Base-by-base conservation (phyloP, 164 flowering plant genomes). In the Vitis labrusca region DNA sequence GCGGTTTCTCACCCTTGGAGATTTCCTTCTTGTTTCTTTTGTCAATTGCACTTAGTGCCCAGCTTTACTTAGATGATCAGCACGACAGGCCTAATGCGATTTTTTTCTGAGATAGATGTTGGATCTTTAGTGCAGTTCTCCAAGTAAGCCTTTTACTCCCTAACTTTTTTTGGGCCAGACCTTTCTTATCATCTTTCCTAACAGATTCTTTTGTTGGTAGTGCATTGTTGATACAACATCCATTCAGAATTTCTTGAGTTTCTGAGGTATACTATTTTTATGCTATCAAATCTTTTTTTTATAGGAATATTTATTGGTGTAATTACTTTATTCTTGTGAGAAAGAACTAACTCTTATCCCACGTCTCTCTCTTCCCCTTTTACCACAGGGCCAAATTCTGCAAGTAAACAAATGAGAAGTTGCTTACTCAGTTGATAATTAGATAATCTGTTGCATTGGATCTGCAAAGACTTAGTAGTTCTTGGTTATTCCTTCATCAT, bases 41-140 rank as follows among this genome's bases (percentile, higher is more conserved):
- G 93, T 92, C 81, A 96, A 96, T 74, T 86, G 91, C 89, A 96
- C 99, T 84, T 93, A 91, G 90, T 80, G 77, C 76, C 71, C 77
- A 32, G 61, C 73, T 74, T 57, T 71, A 75, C 48, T 69, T 80
- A 37, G 69, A 78, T 86, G 85, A 82, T 68, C 81, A 79, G 66
- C 70, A 70, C 73, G 70, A 73, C 75, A 82, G 86, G 85, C 85
- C 80, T 80, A 66, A 88, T 88, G 93, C 87, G 57, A 75, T 47
- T 64, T 75, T 64, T 65, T 80, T 75, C 77, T 89, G 83, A 88
- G 77, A 77, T 72, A 79, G 79, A 84, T 84, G 83, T 80, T 83
- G 87, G 88, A 83, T 81, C 80, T 71, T 78, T 78, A 64, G 74
- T 78, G 82, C 85, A 77, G 74, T 71, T 77, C 58, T 78, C 66